Evolutionary conservation across 768 basidiomycete species (phyloP), one percentile per base, ranked within the genome.

Genomic region (Sistotremastrum niveocremeum): DNA sequence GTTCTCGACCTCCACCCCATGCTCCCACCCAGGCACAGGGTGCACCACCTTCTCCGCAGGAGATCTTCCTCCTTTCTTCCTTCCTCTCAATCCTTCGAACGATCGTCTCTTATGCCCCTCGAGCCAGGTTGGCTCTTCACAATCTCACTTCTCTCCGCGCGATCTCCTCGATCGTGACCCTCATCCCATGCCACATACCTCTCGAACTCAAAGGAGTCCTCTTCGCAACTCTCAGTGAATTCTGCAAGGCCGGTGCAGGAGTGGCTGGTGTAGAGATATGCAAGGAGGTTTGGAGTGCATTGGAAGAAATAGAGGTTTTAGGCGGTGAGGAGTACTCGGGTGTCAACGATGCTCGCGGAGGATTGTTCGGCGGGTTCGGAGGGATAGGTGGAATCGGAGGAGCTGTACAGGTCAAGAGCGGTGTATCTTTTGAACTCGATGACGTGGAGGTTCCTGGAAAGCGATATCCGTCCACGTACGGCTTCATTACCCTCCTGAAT

Each of bases 201-300:
- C 69, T 93, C n/a, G 87, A 93, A 54, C 69, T 94, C 42, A 94
- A 94, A 53, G 90, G 87, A 4, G 77, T 84, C 0, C 65, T 91
- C 3, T 85, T 91, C 51, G 77, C 85, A 37, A 76, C 86, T 0
- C 66, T 93, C 6, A 74, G 84, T 5, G 78, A 87, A 2, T 93
- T 94, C 63, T 85, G 86, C 50, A 72, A 77, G 45, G 81, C 87
- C 5, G 87, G 85, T 6, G 86, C 81, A 0, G 83, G 85, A 2
- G 55, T 61, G 7, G 65, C 73, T 0, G 87, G 84, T 5, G 75
- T 82, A 8, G 86, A 91, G 55, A 76, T 90, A 36, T 87, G 86
- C 60, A 78, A 77, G 57, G 74, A 76, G 4, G 78, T 90, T 0
- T 93, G 89, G 90, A 71, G 71, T 1, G 61, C 83, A 42, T 81